Percentiles rank a stretch among this genome's conserved stretches.
Evolutionary conservation across 352 stramenopile genomes (phyloP).

Genomic region (Phytopythium ostracodes): DNA sequence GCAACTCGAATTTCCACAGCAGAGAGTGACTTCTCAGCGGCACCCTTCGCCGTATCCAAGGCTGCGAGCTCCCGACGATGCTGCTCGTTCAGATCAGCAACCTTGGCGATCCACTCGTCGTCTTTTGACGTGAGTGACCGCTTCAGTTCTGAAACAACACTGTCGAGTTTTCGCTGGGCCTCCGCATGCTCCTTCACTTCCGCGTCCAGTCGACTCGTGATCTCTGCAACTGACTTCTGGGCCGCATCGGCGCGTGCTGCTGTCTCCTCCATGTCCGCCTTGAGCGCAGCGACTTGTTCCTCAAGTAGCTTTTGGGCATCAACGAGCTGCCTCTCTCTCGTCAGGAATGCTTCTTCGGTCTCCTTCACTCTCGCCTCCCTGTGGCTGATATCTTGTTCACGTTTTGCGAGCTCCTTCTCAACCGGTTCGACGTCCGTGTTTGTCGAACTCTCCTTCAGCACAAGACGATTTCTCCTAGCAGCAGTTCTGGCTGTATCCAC

Average conservation of each 20-base stretch:
- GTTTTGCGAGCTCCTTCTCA: slow-evolving; percentile 40
- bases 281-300: slow-evolving; percentile 20
- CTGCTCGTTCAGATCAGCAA: slow-evolving; percentile 8
- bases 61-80: slow-evolving; percentile 20
- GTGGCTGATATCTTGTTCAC: slow-evolving; percentile 29
- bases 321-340: slow-evolving; percentile 32
- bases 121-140: slow-evolving; percentile 13
- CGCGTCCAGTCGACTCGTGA: slow-evolving; percentile 19
- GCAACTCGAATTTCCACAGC: slow-evolving; percentile 19
- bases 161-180: slow-evolving; percentile 8
- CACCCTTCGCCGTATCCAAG: slow-evolving; percentile 10
- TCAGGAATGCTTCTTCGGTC: slow-evolving; percentile 31
- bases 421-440: slow-evolving; percentile 52
- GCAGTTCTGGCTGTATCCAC: neutral
- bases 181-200: slow-evolving; percentile 23
- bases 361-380: slow-evolving; percentile 28
- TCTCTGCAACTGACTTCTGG: slow-evolving; percentile 24
- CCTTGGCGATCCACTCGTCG: slow-evolving; percentile 12
- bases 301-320: slow-evolving; percentile 25
- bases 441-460: slow-evolving; percentile 47
- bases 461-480: slow-evolving; percentile 12
- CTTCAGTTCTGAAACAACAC: slow-evolving; percentile 6
- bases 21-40: slow-evolving; percentile 12
- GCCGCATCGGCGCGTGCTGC: slow-evolving; percentile 17
- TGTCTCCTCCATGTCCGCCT: slow-evolving; percentile 20